Base-by-base conservation (phyloP, 805 yeast species). In the Lipomyces yamanashiensis region DNA sequence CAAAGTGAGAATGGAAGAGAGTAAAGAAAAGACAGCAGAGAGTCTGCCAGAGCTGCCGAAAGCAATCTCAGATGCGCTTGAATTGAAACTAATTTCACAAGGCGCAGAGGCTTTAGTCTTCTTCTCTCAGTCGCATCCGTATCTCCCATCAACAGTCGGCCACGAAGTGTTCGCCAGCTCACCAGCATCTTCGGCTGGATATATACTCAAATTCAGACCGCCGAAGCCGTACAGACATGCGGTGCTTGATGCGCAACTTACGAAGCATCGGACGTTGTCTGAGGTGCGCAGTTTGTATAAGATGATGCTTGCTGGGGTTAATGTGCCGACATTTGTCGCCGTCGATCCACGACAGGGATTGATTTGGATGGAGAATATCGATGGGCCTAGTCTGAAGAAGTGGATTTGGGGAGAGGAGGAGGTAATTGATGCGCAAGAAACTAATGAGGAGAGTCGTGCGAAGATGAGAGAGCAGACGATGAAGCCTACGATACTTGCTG, bases 201-300 rank as follows among this genome's bases (percentile, higher is more conserved):
- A 66, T 28, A 66, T 93, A 43, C 80, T 91, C 66, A 95, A 95
- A 74, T 92, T 82, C 74, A 82, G 99, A 67, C 98, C 99, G 0
- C 84, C 87, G 28, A 95, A 95, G 73, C 85, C 88, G n/a, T 95
- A 95, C 73, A 81, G 99, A 73, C 97, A 95, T 71, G 91, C 91
- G 3, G 81, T 82, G 43, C 83, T 95, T 33, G 99, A 95, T 76
- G 81, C 82, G 8, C 81, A 81, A 51, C 81, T 95, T 55, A 90
- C 96, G 2, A 89, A 87, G 67, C 87, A 86, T 49, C 80, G 99
- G 59, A 93, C 98, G 0, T 76, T 87, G 2, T 87, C 93, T 0
- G 99, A 95, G 73, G 91, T 92, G 1, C 86, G 92, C 69, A 79
- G 93, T 36, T 76, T 95, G 76, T 81, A 82, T 54, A 87, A 84